Percentiles rank a stretch among this genome's conserved stretches.
These are phyloP conservation scores for Rhododendron griersonianum DNA, from an alignment of 148 eudicot species.

Conservation along the genomic window DNA sequence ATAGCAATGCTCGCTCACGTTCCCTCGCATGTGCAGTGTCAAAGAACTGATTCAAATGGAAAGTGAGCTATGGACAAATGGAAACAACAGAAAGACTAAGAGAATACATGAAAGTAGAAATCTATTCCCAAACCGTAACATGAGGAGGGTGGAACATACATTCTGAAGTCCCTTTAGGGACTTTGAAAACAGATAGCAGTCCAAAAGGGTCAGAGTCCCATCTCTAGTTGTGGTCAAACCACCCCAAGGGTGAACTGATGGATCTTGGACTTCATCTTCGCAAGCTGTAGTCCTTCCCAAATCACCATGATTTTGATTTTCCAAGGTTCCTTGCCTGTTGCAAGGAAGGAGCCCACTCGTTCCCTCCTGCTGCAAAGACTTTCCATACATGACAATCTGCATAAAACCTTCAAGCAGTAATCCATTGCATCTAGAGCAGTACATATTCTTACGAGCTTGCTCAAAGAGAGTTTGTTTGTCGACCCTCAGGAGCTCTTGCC, in stretches of 20 bases:
- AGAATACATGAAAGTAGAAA: neutral
- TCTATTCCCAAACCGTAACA: neutral
- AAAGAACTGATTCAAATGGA: conserved; percentile 65
- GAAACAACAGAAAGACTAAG: neutral
- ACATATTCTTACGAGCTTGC: conserved; percentile 96
- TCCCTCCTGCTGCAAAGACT: conserved; percentile 78
- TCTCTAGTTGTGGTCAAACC: conserved; percentile 81
- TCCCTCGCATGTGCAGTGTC: conserved; percentile 93
- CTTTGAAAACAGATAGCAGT: conserved; percentile 69
- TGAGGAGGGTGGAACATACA: conserved; percentile 35
- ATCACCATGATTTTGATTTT: conserved; percentile 35
- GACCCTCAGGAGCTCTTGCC: conserved; percentile 70
- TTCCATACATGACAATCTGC: conserved; percentile 90
- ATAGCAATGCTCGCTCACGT: conserved; percentile 83
- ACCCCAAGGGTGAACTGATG: conserved; percentile 97
- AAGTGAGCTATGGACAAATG: conserved; percentile 14
- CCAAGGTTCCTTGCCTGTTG: conserved; percentile 32
- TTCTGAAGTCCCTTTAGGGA: conserved; percentile 81
- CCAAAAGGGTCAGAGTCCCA: conserved; percentile 78
- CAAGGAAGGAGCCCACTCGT: conserved; percentile 37
- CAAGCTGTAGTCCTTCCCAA: conserved; percentile 27
- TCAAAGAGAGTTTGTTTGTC: conserved; percentile 87
- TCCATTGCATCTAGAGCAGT: conserved; percentile 97
- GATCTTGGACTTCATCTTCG: conserved; percentile 75
- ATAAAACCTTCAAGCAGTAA: conserved; percentile 82